Percentiles rank a stretch among this genome's conserved stretches.
phyloP scores from a whole-genome alignment of 2,329 filamentous ascomycete species.

The Neopestalotiopsis sp. region DNA sequence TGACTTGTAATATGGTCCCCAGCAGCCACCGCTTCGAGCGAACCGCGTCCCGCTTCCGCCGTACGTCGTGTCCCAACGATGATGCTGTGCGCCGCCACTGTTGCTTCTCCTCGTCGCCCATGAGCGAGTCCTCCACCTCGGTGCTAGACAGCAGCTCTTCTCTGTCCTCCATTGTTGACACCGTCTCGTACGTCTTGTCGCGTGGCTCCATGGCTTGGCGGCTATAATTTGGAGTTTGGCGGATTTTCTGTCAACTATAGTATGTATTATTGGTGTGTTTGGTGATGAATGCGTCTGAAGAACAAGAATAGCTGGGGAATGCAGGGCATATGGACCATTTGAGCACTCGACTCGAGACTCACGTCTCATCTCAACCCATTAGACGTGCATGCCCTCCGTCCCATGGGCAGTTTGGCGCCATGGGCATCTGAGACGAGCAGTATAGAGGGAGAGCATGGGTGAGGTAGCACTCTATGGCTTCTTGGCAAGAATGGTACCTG shows the following conservation, averaged over 20 bases:
- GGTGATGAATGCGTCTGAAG: not conserved
- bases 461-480: not conserved
- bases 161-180: slow-evolving; percentile 32
- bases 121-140: slow-evolving; percentile 42
- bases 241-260: not conserved
- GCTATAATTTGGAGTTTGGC: not conserved
- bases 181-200: slow-evolving; percentile 29
- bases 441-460: not conserved
- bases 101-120: slow-evolving; percentile 39
- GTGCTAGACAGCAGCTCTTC: slow-evolving; percentile 37
- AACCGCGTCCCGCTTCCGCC: slow-evolving; percentile 23
- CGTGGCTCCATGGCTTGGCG: slow-evolving; percentile 20
- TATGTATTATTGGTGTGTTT: not conserved
- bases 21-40: slow-evolving; percentile 37
- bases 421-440: slow-evolving; percentile 4
- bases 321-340: not conserved
- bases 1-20: slow-evolving; percentile 37
- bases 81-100: slow-evolving; percentile 28
- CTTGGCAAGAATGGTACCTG: not conserved
- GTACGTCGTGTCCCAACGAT: not conserved
- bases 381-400: not conserved
- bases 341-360: not conserved
- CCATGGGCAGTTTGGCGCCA: slow-evolving; percentile 2
- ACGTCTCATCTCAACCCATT: not conserved
- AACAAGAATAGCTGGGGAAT: not conserved